Evolutionary conservation across 768 basidiomycete genomes (phyloP), one percentile per base, ranked within the genome.

Genomic region (Termitomyces sp.): DNA sequence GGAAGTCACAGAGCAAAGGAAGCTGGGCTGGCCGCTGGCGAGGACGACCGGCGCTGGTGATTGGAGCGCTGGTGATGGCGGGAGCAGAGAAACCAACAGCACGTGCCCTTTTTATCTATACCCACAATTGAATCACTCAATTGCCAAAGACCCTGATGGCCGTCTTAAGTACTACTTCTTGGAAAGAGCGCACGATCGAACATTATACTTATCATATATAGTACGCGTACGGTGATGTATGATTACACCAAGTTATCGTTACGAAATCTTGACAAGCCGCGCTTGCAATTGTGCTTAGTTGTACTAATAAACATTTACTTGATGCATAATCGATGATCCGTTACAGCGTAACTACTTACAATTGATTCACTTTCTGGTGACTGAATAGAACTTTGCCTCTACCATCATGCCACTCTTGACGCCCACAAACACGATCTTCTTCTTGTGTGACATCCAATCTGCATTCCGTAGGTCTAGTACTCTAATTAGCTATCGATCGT

Each of bases 121-220:
- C 11, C 49, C 42, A 52, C 38, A 46, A 17, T 7, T 56, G 47
- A 45, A 31, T 52, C 53, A 55, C 53, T 53, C 53, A 59, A 45
- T 37, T 59, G 29, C 11, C 34, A 29, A 14, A 38, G 2, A 42
- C 31, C 25, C 32, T 50, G 59, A 32, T 95, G 80, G 25, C 25
- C 25, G 25, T 25, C 25, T 1, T 25, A 25, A 25, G 25, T 64
- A 25, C 58, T 73, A 4, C 63, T 70, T 12, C 53, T 61, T 4
- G 60, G 59, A 37, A 42, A 42, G 40, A 42, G 14, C 40, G 25
- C 25, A 25, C 25, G 25, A 25, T 25, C 1, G 25, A 25, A 25
- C 25, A 25, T 25, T 25, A 25, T 25, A 25, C 25, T 25, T 25
- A 25, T 25, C 25, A 25, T 25, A 25, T 25, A 25, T 25, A 25